These are phyloP conservation scores for Trichoderma aggressivum DNA, from an alignment of 2,329 filamentous ascomycete genomes.

Conservation along the genomic window DNA sequence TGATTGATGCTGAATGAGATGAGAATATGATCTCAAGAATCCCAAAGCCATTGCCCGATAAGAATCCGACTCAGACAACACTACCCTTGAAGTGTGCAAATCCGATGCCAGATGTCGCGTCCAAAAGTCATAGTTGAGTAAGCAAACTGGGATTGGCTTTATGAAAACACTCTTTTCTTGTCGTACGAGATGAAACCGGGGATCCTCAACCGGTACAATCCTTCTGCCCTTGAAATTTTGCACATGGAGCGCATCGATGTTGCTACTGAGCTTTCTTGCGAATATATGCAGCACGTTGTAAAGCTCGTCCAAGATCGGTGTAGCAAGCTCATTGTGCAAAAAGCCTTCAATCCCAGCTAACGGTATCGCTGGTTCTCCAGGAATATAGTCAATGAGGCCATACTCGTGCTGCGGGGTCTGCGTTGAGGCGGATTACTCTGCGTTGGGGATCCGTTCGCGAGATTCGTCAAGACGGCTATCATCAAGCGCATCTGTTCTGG, in stretches of 20 bases:
- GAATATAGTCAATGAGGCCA: neutral
- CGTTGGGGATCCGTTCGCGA: neutral
- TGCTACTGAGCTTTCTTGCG: neutral
- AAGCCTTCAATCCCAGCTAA: neutral
- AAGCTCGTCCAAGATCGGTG: neutral
- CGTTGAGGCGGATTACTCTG: rapidly evolving
- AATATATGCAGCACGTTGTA: neutral
- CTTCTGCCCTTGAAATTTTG: neutral
- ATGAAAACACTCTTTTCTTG: neutral
- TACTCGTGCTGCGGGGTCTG: neutral
- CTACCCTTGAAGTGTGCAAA: neutral
- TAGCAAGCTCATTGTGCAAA: neutral
- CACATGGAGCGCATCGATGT: neutral
- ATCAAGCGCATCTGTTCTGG: neutral
- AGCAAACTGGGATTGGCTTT: neutral
- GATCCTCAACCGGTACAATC: neutral
- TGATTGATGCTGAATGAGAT: neutral
- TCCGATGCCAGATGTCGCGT: neutral
- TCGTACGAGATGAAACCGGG: neutral
- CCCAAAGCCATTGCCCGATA: neutral
- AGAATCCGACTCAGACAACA: neutral
- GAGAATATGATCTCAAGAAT: neutral
- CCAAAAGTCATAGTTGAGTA: neutral
- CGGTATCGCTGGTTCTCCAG: neutral
- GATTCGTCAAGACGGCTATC: neutral